Conservation (phyloP, 1,284 basidiomycete genomes). For the Heterobasidion irregulare region DNA sequence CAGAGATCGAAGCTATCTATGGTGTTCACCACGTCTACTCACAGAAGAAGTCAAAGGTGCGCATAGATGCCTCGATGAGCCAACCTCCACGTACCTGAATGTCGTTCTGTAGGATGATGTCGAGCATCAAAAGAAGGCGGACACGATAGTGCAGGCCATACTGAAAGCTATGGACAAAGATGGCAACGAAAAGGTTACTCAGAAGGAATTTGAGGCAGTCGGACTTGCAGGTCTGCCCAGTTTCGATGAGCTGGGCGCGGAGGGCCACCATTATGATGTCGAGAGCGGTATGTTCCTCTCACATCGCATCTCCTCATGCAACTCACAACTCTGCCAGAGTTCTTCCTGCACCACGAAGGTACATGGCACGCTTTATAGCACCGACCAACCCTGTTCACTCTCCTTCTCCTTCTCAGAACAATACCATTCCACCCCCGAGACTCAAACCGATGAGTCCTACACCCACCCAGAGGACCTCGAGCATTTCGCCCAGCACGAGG, state of each 20-base stretch:
- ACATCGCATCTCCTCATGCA: constrained; percentile 1
- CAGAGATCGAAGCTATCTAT: constrained; percentile 87
- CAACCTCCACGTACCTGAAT: background rate
- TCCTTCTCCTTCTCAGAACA: constrained; percentile 42
- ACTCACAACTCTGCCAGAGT: constrained; percentile 38
- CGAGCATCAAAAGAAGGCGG: constrained; percentile 80
- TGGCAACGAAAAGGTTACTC: constrained; percentile 69
- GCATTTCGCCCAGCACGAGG: constrained; percentile 83
- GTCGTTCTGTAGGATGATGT: constrained; percentile 50
- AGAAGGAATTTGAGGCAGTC: constrained; percentile 74
- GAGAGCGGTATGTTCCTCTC: constrained; percentile 60
- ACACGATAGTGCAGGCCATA: constrained; percentile 73
- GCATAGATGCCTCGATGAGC: background rate
- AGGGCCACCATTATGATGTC: constrained; percentile 90
- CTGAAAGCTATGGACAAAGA: constrained; percentile 73
- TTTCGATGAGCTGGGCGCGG: constrained; percentile 83
- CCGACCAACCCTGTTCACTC: background rate
- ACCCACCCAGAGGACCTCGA: constrained; percentile 87
- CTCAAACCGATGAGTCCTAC: constrained; percentile 93
- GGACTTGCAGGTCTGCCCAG: constrained; percentile 79
- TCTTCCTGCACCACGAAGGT: constrained; percentile 94
- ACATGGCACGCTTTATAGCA: constrained; percentile 8
- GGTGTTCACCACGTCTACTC: constrained; percentile 95
- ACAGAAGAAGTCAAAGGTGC: constrained; percentile 76
- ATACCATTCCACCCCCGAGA: constrained; percentile 93